Conservation (phyloP, 2,329 filamentous ascomycete species). For the Fusarium napiforme region DNA sequence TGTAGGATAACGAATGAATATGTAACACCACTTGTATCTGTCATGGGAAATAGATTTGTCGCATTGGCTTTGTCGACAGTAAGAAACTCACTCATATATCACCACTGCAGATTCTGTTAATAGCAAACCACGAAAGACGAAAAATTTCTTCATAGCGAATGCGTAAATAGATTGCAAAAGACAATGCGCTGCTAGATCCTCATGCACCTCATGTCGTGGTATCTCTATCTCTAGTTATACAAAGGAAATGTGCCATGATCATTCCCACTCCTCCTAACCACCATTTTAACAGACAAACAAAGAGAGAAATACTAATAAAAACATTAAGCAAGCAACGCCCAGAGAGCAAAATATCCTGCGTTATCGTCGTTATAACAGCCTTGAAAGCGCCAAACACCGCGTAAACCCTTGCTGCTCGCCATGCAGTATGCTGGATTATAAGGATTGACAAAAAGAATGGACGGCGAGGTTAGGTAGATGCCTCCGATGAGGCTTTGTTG, state of each 20-base stretch:
- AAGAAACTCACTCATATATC: constrained; percentile 27
- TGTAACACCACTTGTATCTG: constrained; percentile 45
- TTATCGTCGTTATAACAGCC: constrained; percentile 40
- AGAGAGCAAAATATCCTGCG: constrained; percentile 5
- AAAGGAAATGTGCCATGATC: constrained; percentile 36
- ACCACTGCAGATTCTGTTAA: constrained; percentile 30
- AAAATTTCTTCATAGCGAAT: neutral
- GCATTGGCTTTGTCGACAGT: constrained; percentile 8
- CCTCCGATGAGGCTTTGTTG: neutral
- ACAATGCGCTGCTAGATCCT: constrained; percentile 22
- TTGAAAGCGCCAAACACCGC: constrained; percentile 33
- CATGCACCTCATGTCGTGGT: constrained; percentile 35
- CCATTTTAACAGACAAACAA: constrained; percentile 29
- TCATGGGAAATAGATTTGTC: constrained; percentile 17
- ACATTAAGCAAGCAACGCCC: constrained; percentile 33
- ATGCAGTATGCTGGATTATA: constrained; percentile 31
- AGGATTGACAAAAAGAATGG: constrained; percentile 37
- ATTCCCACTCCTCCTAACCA: constrained; percentile 22
- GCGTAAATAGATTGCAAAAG: constrained; percentile 6
- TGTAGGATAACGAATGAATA: constrained; percentile 23
- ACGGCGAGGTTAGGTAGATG: constrained; percentile 20
- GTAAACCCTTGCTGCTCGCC: constrained; percentile 34
- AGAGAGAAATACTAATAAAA: constrained; percentile 12
- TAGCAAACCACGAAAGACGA: neutral
- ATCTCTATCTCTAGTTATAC: constrained; percentile 47